Conservation (phyloP, 805 yeast genomes). For the Metschnikowia aberdeeniae region DNA sequence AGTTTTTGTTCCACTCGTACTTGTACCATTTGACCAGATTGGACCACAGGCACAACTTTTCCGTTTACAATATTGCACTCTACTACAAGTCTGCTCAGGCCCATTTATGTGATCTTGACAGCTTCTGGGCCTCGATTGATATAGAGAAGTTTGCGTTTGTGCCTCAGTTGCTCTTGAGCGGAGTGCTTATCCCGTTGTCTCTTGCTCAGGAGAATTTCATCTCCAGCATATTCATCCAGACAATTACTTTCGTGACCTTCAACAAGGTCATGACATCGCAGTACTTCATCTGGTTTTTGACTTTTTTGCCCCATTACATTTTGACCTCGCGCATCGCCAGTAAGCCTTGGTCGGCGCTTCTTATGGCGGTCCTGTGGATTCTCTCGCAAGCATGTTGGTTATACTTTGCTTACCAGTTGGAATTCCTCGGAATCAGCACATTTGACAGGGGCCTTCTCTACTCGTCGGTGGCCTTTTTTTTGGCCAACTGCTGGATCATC, state of each 20-base stretch:
- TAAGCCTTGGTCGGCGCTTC: constrained; percentile 30
- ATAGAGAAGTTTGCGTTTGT: constrained; percentile 66
- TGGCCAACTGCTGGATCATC: constrained; percentile 57
- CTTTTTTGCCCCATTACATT: constrained; percentile 72
- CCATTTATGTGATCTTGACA: background rate
- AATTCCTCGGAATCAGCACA: constrained; percentile 67
- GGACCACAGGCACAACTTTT: constrained; percentile 95
- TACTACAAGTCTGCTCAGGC: constrained; percentile 51
- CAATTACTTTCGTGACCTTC: constrained; percentile 42
- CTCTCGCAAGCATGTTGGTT: constrained; percentile 75
- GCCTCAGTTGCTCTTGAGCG: constrained; percentile 71
- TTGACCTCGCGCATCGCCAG: constrained; percentile 36
- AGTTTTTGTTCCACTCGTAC: constrained; percentile 73
- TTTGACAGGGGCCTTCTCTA: constrained; percentile 57
- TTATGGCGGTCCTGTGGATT: constrained; percentile 57
- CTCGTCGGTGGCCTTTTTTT: constrained; percentile 56
- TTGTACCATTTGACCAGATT: constrained; percentile 76
- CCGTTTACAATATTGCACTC: constrained; percentile 74
- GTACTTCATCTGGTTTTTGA: constrained; percentile 92
- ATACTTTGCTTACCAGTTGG: constrained; percentile 69
- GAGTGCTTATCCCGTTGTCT: constrained; percentile 52
- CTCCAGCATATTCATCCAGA: constrained; percentile 37
- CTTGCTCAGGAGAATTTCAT: constrained; percentile 31
- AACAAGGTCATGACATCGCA: constrained; percentile 81
- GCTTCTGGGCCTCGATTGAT: constrained; percentile 12